These are phyloP conservation scores for Marsdenia floribunda DNA, from an alignment of 257 asterid genomes.

Conservation along the genomic window DNA sequence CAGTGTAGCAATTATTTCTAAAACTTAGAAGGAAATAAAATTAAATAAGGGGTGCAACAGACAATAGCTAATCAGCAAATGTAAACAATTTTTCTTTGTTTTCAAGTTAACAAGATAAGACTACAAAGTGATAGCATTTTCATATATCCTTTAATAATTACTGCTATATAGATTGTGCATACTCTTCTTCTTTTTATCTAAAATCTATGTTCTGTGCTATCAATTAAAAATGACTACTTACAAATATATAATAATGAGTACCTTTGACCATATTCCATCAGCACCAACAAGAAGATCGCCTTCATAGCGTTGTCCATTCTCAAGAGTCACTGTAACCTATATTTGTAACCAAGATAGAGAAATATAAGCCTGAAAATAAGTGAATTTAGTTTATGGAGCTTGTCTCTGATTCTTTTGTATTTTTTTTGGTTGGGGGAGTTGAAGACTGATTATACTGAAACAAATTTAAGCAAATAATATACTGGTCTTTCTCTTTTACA, in stretches of 20 bases:
- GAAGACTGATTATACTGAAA: background rate
- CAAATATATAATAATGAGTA: slow-evolving; percentile 13
- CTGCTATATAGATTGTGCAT: background rate
- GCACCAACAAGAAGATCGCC: slow-evolving; percentile 98
- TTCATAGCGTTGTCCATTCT: slow-evolving; percentile 56
- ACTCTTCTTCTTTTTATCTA: background rate
- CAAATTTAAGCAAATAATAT: background rate
- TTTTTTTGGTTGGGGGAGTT: background rate
- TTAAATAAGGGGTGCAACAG: background rate
- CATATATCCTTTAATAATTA: background rate
- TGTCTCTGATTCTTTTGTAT: background rate
- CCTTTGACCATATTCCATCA: slow-evolving; percentile 97
- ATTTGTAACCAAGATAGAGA: slow-evolving; percentile 11
- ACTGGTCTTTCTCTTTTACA: background rate
- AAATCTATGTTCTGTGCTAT: background rate
- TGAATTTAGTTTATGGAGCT: background rate
- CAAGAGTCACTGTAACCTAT: slow-evolving; percentile 76
- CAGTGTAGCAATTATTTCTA: background rate
- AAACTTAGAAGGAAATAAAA: background rate
- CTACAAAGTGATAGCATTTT: background rate
- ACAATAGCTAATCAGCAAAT: background rate
- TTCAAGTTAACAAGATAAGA: background rate
- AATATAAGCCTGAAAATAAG: background rate
- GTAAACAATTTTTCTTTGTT: background rate
- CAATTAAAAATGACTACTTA: background rate